Percentiles rank a stretch among this genome's conserved stretches.
phyloP scores from a whole-genome alignment of 2,329 filamentous ascomycete species.

The Rutstroemia sydowiana region DNA sequence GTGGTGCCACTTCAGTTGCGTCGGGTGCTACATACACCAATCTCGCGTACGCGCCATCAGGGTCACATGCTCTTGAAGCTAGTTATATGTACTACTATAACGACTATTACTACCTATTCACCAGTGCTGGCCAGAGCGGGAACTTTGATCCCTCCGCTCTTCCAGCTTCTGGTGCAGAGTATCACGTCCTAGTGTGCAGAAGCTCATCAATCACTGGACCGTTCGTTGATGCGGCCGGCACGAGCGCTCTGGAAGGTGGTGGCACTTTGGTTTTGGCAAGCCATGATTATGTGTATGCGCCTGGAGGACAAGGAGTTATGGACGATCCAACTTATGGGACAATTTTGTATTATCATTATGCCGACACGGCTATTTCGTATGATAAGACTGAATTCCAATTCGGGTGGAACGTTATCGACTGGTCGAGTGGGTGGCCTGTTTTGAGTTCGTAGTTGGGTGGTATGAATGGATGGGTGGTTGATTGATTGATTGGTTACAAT shows the following conservation, averaged over 20 bases:
- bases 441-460: too few relatives aligned
- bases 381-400: too few relatives aligned
- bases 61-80: not conserved
- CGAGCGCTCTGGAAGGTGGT: not conserved
- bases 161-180: not conserved
- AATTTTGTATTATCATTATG: not conserved
- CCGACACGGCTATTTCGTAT: too few relatives aligned
- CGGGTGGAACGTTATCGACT: too few relatives aligned
- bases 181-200: not conserved
- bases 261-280: not conserved
- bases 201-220: not conserved
- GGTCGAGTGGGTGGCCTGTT: too few relatives aligned
- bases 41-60: not conserved
- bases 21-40: not conserved
- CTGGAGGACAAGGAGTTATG: not conserved
- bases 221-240: not conserved
- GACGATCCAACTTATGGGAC: not conserved
- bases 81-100: not conserved
- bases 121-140: not conserved
- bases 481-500: too few relatives aligned
- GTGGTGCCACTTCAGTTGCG: not conserved
- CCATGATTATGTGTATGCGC: not conserved
- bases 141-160: not conserved
- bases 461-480: too few relatives aligned
- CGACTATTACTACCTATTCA: not conserved